phyloP scores from a whole-genome alignment of 2,329 filamentous ascomycete species.

The Helotiales sp. region DNA sequence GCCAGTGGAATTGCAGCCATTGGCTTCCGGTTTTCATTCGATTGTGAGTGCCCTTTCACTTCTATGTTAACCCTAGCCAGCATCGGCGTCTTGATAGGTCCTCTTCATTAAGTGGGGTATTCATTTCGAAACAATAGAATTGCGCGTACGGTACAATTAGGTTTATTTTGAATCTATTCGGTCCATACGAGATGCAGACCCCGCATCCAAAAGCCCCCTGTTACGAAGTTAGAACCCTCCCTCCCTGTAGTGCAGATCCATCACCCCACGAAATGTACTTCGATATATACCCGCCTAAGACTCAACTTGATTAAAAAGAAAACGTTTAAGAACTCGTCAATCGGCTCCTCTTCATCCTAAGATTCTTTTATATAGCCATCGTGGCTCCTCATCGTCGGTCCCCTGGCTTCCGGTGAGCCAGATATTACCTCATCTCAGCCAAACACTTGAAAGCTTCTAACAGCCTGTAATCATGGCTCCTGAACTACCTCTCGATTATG shows the following conservation, averaged over 20 bases:
- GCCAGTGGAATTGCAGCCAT: background rate
- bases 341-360: no score
- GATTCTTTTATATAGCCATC: no score
- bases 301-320: no score
- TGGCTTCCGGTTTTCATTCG: background rate
- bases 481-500: slow-evolving; percentile 45
- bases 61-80: background rate
- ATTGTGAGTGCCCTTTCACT: background rate
- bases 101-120: background rate
- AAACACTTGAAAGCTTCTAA: background rate
- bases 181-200: no score
- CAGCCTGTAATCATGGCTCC: slow-evolving; percentile 1
- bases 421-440: background rate
- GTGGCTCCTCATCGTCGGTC: no score
- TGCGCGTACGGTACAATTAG: background rate
- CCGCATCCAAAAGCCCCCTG: no score
- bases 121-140: background rate
- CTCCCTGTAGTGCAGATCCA: no score
- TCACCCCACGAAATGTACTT: no score
- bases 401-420: no score
- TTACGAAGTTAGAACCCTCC: no score
- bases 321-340: no score
- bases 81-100: background rate
- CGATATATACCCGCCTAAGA: no score
- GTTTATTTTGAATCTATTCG: background rate